Percentiles rank a stretch among this genome's conserved stretches.
phyloP scores from a whole-genome alignment of 2,329 filamentous ascomycete species.

The Ceratocystis destructans region DNA sequence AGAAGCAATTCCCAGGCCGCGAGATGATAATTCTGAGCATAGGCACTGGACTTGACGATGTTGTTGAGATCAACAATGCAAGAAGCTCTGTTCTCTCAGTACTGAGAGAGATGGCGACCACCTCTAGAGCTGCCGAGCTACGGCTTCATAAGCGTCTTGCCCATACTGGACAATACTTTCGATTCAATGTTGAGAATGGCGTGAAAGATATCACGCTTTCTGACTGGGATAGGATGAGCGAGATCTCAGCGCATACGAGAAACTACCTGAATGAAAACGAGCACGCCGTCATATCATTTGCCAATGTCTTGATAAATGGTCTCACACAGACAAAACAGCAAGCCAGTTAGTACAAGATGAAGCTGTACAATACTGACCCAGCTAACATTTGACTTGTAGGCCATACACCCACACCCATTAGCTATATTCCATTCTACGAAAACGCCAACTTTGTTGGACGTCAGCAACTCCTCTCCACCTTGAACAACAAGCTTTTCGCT shows the following conservation, averaged over 20 bases:
- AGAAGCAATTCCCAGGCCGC: slow-evolving; percentile 21
- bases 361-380: too few relatives aligned
- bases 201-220: slow-evolving; percentile 23
- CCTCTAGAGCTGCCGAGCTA: background rate
- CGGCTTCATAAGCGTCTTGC: slow-evolving; percentile 19
- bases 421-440: too few relatives aligned
- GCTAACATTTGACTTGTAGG: too few relatives aligned
- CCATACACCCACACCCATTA: too few relatives aligned
- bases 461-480: too few relatives aligned
- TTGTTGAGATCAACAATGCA: slow-evolving; percentile 20
- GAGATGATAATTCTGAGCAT: slow-evolving; percentile 22
- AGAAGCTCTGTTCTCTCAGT: background rate
- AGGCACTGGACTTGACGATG: slow-evolving; percentile 23
- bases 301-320: too few relatives aligned
- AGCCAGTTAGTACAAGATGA: too few relatives aligned
- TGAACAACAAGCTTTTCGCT: too few relatives aligned
- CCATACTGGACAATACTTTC: slow-evolving; percentile 21
- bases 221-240: slow-evolving; percentile 23
- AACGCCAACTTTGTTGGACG: too few relatives aligned
- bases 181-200: slow-evolving; percentile 25
- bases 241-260: slow-evolving; percentile 21
- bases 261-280: slow-evolving; percentile 19
- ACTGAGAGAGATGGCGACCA: background rate
- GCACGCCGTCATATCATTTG: too few relatives aligned
- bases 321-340: too few relatives aligned